Base-by-base conservation (phyloP, 305 asterid genomes). In the Fraxinus sp. region DNA sequence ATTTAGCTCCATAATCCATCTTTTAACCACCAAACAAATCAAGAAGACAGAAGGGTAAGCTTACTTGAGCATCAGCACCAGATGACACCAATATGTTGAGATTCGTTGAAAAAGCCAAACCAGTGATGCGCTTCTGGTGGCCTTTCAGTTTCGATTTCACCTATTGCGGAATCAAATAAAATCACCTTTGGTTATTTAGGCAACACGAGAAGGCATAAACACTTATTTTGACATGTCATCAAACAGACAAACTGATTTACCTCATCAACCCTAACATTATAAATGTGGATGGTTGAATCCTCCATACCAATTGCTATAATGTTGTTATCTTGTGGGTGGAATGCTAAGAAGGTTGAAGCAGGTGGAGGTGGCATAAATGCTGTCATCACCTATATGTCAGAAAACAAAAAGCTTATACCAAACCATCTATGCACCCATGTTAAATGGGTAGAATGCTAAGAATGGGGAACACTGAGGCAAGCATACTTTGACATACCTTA, bases 351-450 rank as follows among this genome's bases (percentile, higher is more conserved):
- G 78, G 95, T 91, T 79, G 97, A 91, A 8, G 97, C 92, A 0
- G 97, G 97, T 33, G 97, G 97, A 46, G 95, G 97, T 10, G 93
- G 91, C 97, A 93, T 93, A 85, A 93, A 93, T 73, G 97, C 92
- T n/a, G 97, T 93, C 97, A 93, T 92, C 68, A 89, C 92, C 97
- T 93, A 39, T 80, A 74, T 32, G 84, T 79, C 46, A 76, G n/a
- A 55, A 79, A 49, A 46, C 46, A 16, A 77, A 68, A 39, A n/a
- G 79, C 55, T 77, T 71, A 39, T 44, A 14, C 62, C 84, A 70
- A 39, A 66, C 20, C 76, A 77, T 78, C 82, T 49, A 0, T 30
- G 82, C 33, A 62, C 20, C 14, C 55, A 70, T 37, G 39, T 28
- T 44, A 44, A 44, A 44, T 44, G 55, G 55, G 55, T 44, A 3